A percentile compares a stretch with the other conserved stretches of the same genome.
Evolutionary conservation across 2,329 filamentous ascomycete genomes (phyloP).

Genomic region (Pseudogymnoascus sp.): DNA sequence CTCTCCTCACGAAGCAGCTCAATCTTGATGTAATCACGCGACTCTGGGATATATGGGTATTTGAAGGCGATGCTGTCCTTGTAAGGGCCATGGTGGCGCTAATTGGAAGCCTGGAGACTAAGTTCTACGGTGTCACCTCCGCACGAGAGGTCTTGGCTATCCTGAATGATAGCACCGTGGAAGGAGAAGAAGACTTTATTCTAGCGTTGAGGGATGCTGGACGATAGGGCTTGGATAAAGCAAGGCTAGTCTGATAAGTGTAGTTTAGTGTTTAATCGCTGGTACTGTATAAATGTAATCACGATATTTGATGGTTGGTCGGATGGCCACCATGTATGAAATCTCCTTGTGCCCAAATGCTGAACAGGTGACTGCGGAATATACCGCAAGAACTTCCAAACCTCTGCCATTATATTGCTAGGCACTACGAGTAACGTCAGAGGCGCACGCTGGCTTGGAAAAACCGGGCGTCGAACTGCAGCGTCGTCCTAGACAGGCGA

Average conservation of each 20-base stretch:
- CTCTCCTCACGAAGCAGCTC: conserved; percentile 56
- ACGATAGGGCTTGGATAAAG: neutral
- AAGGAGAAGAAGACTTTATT: neutral
- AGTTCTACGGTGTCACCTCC: conserved; percentile 36
- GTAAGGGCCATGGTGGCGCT: conserved; percentile 66
- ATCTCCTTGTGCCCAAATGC: neutral
- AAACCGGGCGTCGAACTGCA: neutral
- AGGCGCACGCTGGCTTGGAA: neutral
- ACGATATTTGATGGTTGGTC: neutral
- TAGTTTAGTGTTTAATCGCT: conserved; percentile 9
- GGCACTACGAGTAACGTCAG: neutral
- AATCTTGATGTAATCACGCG: conserved; percentile 64
- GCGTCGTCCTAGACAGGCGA: neutral
- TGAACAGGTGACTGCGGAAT: neutral
- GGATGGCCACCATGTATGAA: neutral
- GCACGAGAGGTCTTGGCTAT: conserved; percentile 12
- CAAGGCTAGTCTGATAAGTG: neutral
- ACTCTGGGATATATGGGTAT: conserved; percentile 75
- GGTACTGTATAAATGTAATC: conserved; percentile 9
- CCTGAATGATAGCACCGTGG: neutral
- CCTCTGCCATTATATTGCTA: neutral
- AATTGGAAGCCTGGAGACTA: conserved; percentile 45
- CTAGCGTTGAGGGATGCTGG: conserved; percentile 6
- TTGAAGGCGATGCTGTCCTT: conserved; percentile 69
- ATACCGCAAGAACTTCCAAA: neutral